phyloP scores from a whole-genome alignment of 2,329 filamentous ascomycete species.

The Cladosporium sp. region DNA sequence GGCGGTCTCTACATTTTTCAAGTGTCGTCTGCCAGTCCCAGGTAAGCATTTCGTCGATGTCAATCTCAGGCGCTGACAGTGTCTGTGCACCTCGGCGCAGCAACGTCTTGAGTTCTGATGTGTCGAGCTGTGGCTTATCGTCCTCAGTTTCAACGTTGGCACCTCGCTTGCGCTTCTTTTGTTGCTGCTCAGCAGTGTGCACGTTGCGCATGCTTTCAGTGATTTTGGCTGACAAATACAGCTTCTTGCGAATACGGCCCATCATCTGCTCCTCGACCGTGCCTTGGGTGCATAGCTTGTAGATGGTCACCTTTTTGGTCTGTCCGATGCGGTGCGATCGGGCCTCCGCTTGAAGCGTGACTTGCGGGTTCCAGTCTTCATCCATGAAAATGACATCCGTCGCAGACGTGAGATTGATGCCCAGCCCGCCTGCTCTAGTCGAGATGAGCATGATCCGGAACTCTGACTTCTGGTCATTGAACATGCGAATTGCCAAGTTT shows the following conservation, averaged over 20 bases:
- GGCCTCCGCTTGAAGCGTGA: slow-evolving; percentile 56
- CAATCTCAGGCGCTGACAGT: slow-evolving; percentile 53
- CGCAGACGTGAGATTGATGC: slow-evolving; percentile 56
- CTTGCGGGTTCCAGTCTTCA: slow-evolving; percentile 57
- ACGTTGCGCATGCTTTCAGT: slow-evolving; percentile 60
- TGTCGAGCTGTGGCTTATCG: slow-evolving; percentile 51
- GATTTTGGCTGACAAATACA: slow-evolving; percentile 62
- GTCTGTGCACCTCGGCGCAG: slow-evolving; percentile 57
- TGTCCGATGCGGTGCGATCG: slow-evolving; percentile 58
- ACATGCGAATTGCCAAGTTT: slow-evolving; percentile 55
- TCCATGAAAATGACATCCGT: slow-evolving; percentile 60
- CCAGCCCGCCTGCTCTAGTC: slow-evolving; percentile 56
- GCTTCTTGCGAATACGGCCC: slow-evolving; percentile 60
- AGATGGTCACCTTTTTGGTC: slow-evolving; percentile 55
- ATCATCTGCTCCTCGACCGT: slow-evolving; percentile 62
- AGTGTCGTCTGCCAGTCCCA: slow-evolving; percentile 59
- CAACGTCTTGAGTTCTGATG: slow-evolving; percentile 54
- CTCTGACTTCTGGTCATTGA: slow-evolving; percentile 48
- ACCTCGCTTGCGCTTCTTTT: slow-evolving; percentile 36
- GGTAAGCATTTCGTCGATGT: slow-evolving; percentile 57
- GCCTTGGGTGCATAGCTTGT: slow-evolving; percentile 57
- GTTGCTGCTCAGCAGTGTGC: slow-evolving; percentile 39
- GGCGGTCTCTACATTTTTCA: slow-evolving; percentile 55
- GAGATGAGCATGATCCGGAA: slow-evolving; percentile 56
- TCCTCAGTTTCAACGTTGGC: slow-evolving; percentile 42